Percentiles rank a stretch among this genome's conserved stretches.
These are phyloP conservation scores for Phytophthora kernoviae DNA, from an alignment of 352 stramenopile species.

Conservation along the genomic window DNA sequence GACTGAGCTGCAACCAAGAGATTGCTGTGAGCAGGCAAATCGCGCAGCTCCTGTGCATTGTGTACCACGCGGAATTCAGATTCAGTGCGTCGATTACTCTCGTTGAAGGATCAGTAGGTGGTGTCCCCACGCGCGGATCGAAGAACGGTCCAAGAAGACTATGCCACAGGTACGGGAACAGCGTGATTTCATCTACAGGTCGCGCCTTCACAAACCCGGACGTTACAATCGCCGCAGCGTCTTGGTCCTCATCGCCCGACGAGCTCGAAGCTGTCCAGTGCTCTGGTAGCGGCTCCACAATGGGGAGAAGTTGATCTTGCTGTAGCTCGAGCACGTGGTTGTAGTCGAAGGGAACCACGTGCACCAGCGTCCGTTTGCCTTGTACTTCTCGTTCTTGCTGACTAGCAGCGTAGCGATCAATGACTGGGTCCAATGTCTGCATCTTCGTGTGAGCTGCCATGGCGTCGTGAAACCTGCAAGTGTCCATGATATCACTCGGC, in stretches of 20 bases:
- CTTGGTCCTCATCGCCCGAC: conserved; percentile 15
- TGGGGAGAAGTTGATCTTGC: conserved; percentile 33
- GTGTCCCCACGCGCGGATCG: conserved; percentile 28
- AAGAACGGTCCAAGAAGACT: conserved; percentile 56
- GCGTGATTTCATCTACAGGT: conserved; percentile 54
- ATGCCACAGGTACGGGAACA: conserved; percentile 71
- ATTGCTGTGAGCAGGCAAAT: conserved; percentile 41
- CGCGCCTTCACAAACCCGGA: conserved; percentile 36
- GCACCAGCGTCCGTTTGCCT: conserved; percentile 33
- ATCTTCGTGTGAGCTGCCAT: conserved; percentile 24
- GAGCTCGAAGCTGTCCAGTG: conserved; percentile 21
- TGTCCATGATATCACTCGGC: conserved; percentile 39
- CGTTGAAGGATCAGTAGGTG: conserved; percentile 23
- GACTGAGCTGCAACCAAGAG: conserved; percentile 44
- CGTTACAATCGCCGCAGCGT: conserved; percentile 8
- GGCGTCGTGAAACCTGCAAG: conserved; percentile 43
- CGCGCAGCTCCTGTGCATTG: conserved; percentile 36
- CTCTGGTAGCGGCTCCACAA: conserved; percentile 22
- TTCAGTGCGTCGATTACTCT: conserved; percentile 31
- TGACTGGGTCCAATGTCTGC: conserved; percentile 34
- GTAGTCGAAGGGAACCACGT: conserved; percentile 56
- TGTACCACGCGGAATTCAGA: conserved; percentile 49
- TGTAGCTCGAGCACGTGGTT: conserved; percentile 41
- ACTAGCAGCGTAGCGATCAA: conserved; percentile 17
- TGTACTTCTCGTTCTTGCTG: conserved; percentile 11